Conservation (phyloP, 1,139 yeast genomes). For the Ashbya aceris region DNA sequence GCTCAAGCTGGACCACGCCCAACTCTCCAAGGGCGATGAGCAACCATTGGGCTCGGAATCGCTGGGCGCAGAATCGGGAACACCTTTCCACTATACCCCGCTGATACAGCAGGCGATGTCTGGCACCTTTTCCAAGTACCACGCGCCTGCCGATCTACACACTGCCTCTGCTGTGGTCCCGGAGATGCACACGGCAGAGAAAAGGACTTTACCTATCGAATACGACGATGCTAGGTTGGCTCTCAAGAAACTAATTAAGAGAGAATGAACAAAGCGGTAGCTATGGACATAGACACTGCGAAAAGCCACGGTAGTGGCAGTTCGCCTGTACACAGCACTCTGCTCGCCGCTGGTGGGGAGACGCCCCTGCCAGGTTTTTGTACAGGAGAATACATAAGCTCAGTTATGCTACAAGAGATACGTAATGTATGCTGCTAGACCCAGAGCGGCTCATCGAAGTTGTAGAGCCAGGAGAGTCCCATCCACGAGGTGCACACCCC, state of each 20-base stretch:
- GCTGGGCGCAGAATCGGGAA: background rate
- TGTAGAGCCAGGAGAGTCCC: slow-evolving; percentile 80
- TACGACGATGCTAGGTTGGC: slow-evolving; percentile 27
- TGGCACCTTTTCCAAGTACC: slow-evolving; percentile 1
- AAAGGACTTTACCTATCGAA: slow-evolving; percentile 8
- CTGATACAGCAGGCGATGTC: slow-evolving; percentile 8
- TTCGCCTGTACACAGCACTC: no score
- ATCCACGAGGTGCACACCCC: slow-evolving; percentile 87
- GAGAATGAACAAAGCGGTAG: slow-evolving; percentile 5
- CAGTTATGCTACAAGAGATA: background rate
- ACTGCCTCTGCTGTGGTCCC: background rate
- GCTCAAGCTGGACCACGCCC: slow-evolving; percentile 1
- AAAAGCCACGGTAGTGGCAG: background rate
- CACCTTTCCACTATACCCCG: slow-evolving; percentile 6
- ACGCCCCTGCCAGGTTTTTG: no score
- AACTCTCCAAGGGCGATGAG: background rate
- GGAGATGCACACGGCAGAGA: background rate
- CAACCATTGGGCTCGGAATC: background rate
- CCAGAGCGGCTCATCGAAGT: slow-evolving; percentile 67
- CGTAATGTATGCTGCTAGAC: slow-evolving; percentile 1
- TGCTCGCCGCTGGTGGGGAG: no score
- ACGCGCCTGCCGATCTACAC: background rate
- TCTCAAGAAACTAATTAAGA: slow-evolving; percentile 21
- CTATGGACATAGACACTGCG: background rate
- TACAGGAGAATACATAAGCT: background rate